phyloP scores from a whole-genome alignment of 1,139 yeast species.

The Diutina pseudorugosa region DNA sequence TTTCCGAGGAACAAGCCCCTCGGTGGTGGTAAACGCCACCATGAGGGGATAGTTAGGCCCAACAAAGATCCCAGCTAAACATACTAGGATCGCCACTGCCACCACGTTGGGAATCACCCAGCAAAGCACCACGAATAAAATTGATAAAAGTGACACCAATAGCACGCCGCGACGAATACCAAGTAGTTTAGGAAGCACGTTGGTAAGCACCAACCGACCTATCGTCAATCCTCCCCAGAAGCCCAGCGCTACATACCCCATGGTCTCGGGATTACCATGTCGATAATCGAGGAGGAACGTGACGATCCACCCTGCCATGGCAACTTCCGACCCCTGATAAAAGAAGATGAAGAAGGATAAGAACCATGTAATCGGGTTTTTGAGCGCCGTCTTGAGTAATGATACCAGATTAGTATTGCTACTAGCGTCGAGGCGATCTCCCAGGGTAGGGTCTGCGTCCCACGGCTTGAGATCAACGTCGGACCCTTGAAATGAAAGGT shows the following conservation, averaged over 20 bases:
- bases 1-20: conserved; percentile 35
- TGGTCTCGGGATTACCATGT: conserved; percentile 26
- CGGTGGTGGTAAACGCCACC: conserved; percentile 22
- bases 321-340: conserved; percentile 61
- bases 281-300: conserved; percentile 49
- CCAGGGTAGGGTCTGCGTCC: conserved; percentile 10
- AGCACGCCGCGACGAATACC: conserved; percentile 41
- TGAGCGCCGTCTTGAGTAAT: conserved; percentile 16
- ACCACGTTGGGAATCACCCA: conserved; percentile 34
- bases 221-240: conserved; percentile 62
- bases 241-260: conserved; percentile 60
- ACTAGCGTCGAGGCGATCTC: conserved; percentile 4
- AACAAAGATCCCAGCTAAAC: conserved; percentile 35
- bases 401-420: background rate
- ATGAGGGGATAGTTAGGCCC: conserved; percentile 48
- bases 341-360: conserved; percentile 40
- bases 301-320: conserved; percentile 63
- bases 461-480: conserved; percentile 29
- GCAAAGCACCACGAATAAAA: conserved; percentile 25
- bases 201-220: conserved; percentile 41
- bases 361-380: conserved; percentile 39
- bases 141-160: conserved; percentile 19
- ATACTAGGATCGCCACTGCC: conserved; percentile 32
- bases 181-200: conserved; percentile 23
- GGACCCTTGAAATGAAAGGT: conserved; percentile 27